These are phyloP conservation scores for Rhamnella rubrinervis DNA, from an alignment of 331 rosid genomes.

Conservation along the genomic window DNA sequence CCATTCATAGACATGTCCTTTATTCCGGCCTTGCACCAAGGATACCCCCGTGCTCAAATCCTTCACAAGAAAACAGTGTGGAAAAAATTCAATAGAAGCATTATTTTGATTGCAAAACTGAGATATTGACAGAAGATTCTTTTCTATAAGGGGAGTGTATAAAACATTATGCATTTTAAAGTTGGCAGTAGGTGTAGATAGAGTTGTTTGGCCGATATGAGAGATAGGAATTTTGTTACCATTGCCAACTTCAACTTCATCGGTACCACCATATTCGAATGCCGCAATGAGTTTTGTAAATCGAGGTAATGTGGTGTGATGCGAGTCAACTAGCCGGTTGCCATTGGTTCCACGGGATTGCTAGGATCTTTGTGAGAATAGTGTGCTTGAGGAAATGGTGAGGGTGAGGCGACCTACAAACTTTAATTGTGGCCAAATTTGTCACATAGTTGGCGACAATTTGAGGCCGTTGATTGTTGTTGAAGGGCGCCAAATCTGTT, in stretches of 20 bases:
- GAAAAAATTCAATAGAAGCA: background rate
- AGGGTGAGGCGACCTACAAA: too few relatives aligned
- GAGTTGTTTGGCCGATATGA: background rate
- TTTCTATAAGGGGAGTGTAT: background rate
- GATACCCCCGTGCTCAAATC: too few relatives aligned
- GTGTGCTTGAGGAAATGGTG: background rate
- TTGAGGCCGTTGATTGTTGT: too few relatives aligned
- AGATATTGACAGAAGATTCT: background rate
- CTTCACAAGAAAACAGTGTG: conserved; percentile 9
- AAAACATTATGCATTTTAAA: conserved; percentile 3
- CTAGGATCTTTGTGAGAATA: background rate
- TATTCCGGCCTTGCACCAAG: too few relatives aligned
- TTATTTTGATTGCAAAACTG: conserved; percentile 12
- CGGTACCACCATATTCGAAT: background rate
- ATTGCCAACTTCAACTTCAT: background rate
- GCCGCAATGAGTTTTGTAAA: background rate
- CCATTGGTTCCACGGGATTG: background rate
- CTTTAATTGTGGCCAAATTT: too few relatives aligned
- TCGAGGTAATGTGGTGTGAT: conserved; percentile 3
- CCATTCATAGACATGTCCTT: too few relatives aligned
- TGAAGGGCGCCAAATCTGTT: too few relatives aligned
- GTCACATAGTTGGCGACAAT: too few relatives aligned
- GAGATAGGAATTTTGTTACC: background rate
- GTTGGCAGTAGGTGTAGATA: background rate
- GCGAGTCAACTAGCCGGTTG: background rate